Conservation (phyloP, 257 asterid species). For the Fraxinus pennsylvanica region DNA sequence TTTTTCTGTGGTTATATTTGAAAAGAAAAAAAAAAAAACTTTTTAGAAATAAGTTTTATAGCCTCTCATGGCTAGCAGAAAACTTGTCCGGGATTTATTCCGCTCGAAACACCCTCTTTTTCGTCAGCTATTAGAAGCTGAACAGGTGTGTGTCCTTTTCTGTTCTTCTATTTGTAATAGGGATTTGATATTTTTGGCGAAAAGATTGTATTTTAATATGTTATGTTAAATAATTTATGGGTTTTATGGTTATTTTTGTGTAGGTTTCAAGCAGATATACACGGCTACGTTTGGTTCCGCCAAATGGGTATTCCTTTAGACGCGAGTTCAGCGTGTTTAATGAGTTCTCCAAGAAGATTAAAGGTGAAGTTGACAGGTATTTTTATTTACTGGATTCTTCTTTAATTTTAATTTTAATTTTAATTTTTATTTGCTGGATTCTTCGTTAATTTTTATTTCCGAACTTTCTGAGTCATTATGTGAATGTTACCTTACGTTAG, state of each 20-base stretch:
- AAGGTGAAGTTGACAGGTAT: constrained; percentile 67
- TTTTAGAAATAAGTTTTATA: neutral
- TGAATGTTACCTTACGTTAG: neutral
- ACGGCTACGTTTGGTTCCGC: constrained; percentile 33
- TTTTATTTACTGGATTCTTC: neutral
- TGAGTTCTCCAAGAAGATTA: constrained; percentile 71
- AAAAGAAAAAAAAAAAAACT: neutral
- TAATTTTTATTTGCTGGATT: neutral
- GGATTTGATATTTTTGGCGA: neutral
- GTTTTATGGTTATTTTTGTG: neutral
- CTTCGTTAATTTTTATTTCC: neutral
- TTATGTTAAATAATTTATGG: neutral
- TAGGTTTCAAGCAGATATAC: constrained; percentile 44
- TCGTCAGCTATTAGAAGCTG: constrained; percentile 46
- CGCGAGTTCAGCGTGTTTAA: constrained; percentile 73
- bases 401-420: neutral
- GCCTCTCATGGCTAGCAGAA: constrained; percentile 62
- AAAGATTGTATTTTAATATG: neutral
- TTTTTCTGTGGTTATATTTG: neutral
- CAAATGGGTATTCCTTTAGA: constrained; percentile 39
- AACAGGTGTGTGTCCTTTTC: constrained; percentile 37
- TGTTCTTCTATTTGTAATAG: neutral
- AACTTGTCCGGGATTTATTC: constrained; percentile 63
- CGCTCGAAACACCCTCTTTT: constrained; percentile 45
- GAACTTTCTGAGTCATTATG: neutral